Conservation (phyloP, 192 early-diverging fungal genomes). For the Jimgerdemannia flammicorona region DNA sequence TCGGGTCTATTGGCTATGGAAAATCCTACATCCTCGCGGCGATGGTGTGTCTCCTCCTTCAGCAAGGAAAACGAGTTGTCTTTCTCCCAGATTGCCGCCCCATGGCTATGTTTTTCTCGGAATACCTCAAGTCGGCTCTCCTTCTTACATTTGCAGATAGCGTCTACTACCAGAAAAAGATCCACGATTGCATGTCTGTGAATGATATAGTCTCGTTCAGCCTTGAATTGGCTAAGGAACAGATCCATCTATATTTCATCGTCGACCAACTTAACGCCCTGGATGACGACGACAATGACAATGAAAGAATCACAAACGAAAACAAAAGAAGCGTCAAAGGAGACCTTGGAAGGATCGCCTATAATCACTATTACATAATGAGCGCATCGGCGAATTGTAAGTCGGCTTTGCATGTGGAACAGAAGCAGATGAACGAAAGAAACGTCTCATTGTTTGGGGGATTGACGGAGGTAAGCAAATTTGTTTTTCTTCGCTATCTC, state of each 20-base stretch:
- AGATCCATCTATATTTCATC: too few relatives aligned
- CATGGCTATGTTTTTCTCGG: not conserved
- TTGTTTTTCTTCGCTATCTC: too few relatives aligned
- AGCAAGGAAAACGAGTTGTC: slow-evolving; percentile 8
- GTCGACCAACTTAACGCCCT: too few relatives aligned
- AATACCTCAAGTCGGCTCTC: slow-evolving; percentile 9
- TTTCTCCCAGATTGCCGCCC: slow-evolving; percentile 7
- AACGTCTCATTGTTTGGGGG: not conserved
- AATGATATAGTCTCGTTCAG: too few relatives aligned
- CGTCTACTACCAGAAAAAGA: not conserved
- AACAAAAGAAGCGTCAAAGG: too few relatives aligned
- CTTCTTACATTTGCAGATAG: slow-evolving; percentile 3
- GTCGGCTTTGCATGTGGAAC: not conserved
- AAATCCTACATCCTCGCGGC: slow-evolving; percentile 11
- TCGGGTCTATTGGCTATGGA: slow-evolving; percentile 1
- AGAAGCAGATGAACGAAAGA: not conserved
- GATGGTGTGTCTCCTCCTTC: slow-evolving; percentile 4
- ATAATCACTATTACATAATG: not conserved
- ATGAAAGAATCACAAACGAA: too few relatives aligned
- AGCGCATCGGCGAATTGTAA: not conserved
- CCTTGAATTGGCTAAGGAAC: too few relatives aligned
- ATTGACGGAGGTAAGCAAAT: too few relatives aligned
- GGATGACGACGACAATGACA: slow-evolving; percentile 1
- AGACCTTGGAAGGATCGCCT: not conserved
- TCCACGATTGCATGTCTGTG: too few relatives aligned